Base-by-base conservation (phyloP, 2,329 filamentous ascomycete species). In the Ploettnerulaceae sp. region DNA sequence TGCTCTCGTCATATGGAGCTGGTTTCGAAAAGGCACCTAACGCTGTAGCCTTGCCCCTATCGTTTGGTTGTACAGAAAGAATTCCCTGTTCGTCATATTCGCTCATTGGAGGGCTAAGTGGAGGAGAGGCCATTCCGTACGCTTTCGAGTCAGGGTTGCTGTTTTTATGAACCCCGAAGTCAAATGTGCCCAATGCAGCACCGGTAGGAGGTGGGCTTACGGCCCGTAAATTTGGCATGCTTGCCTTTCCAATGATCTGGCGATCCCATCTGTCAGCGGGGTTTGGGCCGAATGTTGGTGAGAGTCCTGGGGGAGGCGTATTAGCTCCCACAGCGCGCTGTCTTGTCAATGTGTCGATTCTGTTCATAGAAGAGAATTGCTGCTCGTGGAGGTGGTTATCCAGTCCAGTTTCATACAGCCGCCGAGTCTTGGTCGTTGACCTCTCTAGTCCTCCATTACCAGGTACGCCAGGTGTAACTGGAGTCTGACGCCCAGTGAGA, bases 401-500 rank as follows among this genome's bases (percentile, higher is more conserved):
- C 12, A 94, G 71, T 0, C 85, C 84, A 53, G 88, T 86, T 53
- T 94, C 90, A 59, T 95, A 96, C 1, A 95, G 71, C 34, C 89
- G 76, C 42, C 85, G 79, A 1, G 78, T 77, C 54, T 90, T 86
- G 1, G 81, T 84, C 3, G 82, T 76, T 29, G 74, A 80, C 43
- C 84, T 77, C 46, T 89, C 84, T 0, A 81, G 59, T 0, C 70
- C 67, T 3, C 68, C 56, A n/a, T 65, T 64, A 67, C 57, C 1
- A 69, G 68, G 51, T 15, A 48, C 48, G 4, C 59, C 62, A 4
- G 71, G 58, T 9, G 65, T 61, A 0, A 66, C 59, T 15, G 68
- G 61, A 7, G 66, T 59, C 1, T 72, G 64, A 25, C 74, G 71
- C 28, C 81, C 77, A 52, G 74, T 79, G 21, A 71, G 45, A 1